Conservation (phyloP, 257 asterid species). For the Solanum chiquidenum region DNA sequence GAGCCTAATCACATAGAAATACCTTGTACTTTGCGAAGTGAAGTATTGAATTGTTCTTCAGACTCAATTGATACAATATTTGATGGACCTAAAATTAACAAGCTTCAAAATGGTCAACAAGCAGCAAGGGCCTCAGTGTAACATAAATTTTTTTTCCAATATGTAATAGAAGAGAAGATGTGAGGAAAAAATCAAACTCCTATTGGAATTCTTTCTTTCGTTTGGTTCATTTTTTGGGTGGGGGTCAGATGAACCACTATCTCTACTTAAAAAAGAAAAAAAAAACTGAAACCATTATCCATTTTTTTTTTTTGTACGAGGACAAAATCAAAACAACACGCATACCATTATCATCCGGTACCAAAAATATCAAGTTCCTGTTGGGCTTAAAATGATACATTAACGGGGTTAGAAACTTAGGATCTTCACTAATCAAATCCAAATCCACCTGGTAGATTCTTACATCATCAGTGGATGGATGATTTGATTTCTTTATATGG, state of each 20-base stretch:
- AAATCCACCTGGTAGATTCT: neutral
- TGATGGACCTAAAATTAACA: conserved; percentile 42
- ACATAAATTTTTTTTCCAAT: neutral
- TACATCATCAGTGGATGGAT: neutral
- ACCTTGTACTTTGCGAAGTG: conserved; percentile 77
- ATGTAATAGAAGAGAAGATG: neutral
- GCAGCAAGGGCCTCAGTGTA: neutral
- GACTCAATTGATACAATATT: conserved; percentile 67
- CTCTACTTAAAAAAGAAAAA: neutral
- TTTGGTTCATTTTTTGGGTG: neutral
- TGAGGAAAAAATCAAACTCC: neutral
- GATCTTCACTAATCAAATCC: neutral
- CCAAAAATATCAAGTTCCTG: neutral
- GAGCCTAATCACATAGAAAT: neutral
- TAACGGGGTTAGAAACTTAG: neutral
- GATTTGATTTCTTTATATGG: neutral
- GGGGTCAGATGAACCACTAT: neutral
- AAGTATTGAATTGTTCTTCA: conserved; percentile 63
- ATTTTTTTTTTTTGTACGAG: neutral
- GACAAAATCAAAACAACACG: neutral
- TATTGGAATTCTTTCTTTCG: neutral
- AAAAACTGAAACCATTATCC: too few species aligned
- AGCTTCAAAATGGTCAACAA: neutral
- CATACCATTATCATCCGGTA: neutral
- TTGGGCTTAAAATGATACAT: neutral